phyloP scores from a whole-genome alignment of 371 early-diverging fungal genomes.

The Rhizopus microsporus region DNA sequence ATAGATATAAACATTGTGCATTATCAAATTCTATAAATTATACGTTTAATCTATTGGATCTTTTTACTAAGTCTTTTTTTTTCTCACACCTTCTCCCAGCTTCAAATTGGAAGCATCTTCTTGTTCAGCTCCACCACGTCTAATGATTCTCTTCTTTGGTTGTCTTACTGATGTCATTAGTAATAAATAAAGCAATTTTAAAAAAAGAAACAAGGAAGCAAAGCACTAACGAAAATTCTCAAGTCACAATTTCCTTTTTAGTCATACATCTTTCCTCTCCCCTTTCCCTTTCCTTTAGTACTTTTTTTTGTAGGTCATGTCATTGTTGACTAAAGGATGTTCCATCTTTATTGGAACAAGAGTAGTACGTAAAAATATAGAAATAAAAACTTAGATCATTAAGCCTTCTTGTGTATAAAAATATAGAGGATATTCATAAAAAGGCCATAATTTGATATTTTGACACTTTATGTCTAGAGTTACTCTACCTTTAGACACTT shows the following conservation, averaged over 20 bases:
- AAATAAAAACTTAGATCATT: too few relatives aligned
- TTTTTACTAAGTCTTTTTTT: not conserved
- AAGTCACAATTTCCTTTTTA: not conserved
- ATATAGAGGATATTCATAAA: too few relatives aligned
- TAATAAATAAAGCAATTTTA: not conserved
- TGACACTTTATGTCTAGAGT: not conserved
- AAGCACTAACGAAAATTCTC: not conserved
- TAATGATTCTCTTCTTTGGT: conserved; percentile 50
- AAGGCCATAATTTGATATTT: not conserved
- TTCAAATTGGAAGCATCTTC: conserved; percentile 75
- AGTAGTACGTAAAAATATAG: too few relatives aligned
- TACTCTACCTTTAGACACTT: conserved; percentile 14
- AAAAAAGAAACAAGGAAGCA: conserved; percentile 4
- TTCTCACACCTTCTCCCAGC: conserved; percentile 66
- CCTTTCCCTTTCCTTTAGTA: too few relatives aligned
- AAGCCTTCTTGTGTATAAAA: not conserved
- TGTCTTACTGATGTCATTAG: conserved; percentile 10
- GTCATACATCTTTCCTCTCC: too few relatives aligned
- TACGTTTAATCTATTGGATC: conserved; percentile 1
- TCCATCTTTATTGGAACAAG: too few relatives aligned
- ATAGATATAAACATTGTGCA: conserved; percentile 83
- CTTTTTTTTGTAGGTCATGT: too few relatives aligned
- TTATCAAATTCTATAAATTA: conserved; percentile 67
- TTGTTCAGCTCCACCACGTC: conserved; percentile 61
- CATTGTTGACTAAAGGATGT: too few relatives aligned